These are phyloP conservation scores for Rhododendron molle DNA, from an alignment of 148 eudicot genomes.

Conservation along the genomic window DNA sequence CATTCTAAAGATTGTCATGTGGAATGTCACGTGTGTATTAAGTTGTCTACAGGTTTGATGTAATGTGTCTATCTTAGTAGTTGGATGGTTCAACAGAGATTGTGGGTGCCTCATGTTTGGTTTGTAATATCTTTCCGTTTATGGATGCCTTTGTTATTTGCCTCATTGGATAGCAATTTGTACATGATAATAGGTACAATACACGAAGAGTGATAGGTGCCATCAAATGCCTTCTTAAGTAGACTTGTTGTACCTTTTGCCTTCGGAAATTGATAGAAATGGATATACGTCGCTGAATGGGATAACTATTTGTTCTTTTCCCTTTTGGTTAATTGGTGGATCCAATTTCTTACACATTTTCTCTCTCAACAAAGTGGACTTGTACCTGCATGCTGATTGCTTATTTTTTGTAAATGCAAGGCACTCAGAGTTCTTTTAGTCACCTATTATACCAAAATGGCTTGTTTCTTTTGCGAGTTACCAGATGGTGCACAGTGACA, in stretches of 20 bases:
- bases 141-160: neutral
- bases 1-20: neutral
- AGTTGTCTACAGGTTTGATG: neutral
- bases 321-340: no score
- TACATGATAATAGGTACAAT: neutral
- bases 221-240: neutral
- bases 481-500: neutral
- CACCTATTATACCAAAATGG: neutral
- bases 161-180: neutral
- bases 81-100: neutral
- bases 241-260: neutral
- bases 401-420: neutral
- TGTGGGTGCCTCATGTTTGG: neutral
- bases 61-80: neutral
- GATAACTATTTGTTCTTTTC: no score
- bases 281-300: no score
- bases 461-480: neutral
- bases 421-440: neutral
- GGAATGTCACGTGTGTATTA: neutral
- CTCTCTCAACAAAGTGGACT: neutral
- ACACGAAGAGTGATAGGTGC: neutral
- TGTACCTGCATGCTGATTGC: neutral
- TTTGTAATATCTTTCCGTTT: neutral
- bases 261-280: no score
- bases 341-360: no score